Conservation (phyloP, 164 flowering plant species). For the Cinnamomum micranthum region DNA sequence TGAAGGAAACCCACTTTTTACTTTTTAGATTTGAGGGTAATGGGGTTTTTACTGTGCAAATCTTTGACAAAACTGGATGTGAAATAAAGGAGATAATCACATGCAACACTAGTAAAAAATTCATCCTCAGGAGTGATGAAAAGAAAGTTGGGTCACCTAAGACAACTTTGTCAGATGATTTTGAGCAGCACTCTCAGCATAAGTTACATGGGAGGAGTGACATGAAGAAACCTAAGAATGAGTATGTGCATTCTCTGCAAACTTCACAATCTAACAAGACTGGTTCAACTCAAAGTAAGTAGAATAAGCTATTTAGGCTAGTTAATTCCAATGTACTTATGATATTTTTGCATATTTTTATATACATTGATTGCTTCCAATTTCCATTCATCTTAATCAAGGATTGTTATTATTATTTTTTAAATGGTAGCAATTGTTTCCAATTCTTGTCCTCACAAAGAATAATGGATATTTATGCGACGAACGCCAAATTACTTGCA, state of each 20-base stretch:
- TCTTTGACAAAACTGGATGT: constrained; percentile 60
- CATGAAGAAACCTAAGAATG: neutral
- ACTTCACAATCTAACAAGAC: neutral
- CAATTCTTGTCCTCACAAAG: no score
- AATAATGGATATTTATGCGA: no score
- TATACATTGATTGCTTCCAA: neutral
- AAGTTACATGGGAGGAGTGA: neutral
- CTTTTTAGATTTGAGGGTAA: constrained; percentile 61
- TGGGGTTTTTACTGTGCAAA: constrained; percentile 47
- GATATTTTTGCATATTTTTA: neutral
- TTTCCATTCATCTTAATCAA: neutral
- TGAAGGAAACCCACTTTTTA: constrained; percentile 45
- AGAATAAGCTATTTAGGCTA: neutral
- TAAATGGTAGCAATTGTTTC: no score
- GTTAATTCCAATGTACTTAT: neutral
- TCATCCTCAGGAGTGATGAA: neutral
- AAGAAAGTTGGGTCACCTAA: neutral
- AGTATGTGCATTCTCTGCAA: neutral
- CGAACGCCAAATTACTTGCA: no score
- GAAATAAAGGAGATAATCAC: constrained; percentile 51
- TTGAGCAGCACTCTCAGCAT: neutral
- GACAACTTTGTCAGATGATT: neutral
- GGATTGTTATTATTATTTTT: no score
- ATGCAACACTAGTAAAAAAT: constrained; percentile 12
- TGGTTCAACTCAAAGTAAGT: neutral